Conservation (phyloP, 2,329 filamentous ascomycete genomes). For the Coniochaeta sp. region DNA sequence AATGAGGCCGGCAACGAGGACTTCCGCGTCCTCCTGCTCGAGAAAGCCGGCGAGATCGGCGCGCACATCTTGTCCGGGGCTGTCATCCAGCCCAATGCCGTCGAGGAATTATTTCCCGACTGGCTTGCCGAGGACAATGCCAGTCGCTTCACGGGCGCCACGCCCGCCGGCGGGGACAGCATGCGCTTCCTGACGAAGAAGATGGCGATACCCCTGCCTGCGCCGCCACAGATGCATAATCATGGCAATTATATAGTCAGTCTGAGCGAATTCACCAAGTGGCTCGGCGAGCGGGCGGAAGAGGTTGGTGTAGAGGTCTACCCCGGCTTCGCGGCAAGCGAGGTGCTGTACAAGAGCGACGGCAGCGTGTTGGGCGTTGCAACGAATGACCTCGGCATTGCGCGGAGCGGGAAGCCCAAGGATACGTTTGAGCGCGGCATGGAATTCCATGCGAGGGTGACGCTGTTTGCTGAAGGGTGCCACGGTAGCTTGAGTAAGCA, state of each 20-base stretch:
- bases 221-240: constrained; percentile 96
- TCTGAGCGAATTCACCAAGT: constrained; percentile 89
- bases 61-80: constrained; percentile 95
- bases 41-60: constrained; percentile 92
- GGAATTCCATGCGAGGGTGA: constrained; percentile 93
- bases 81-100: constrained; percentile 80
- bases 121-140: constrained; percentile 89
- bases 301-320: constrained; percentile 95
- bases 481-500: constrained; percentile 95
- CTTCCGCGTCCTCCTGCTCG: constrained; percentile 84
- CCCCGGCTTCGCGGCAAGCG: constrained; percentile 88
- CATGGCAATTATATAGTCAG: constrained; percentile 97
- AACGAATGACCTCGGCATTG: constrained; percentile 88
- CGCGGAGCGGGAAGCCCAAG: constrained; percentile 74
- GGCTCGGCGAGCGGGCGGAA: constrained; percentile 94
- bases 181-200: constrained; percentile 93
- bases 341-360: constrained; percentile 80
- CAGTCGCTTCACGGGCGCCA: constrained; percentile 78
- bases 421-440: constrained; percentile 92
- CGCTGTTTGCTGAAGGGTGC: constrained; percentile 88
- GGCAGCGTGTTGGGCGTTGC: constrained; percentile 90
- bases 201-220: constrained; percentile 69
- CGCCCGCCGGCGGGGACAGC: constrained; percentile 72
- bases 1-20: constrained; percentile 94
- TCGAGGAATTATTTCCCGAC: constrained; percentile 87